Conservation (phyloP, 257 asterid genomes). For the Misopates orontium region DNA sequence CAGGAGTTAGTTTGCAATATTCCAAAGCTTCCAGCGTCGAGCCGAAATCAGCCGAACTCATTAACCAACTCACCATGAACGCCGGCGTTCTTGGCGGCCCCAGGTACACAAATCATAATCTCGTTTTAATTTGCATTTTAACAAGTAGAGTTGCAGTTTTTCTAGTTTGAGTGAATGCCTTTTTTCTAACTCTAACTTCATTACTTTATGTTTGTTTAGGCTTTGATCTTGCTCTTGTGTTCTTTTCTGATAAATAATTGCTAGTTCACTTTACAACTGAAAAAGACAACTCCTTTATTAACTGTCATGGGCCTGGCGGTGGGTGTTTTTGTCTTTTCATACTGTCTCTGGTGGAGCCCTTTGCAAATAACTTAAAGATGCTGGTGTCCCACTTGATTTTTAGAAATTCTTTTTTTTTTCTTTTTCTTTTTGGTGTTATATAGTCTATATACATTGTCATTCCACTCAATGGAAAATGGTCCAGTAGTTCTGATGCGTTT, state of each 20-base stretch:
- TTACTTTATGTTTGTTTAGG: too few relatives aligned
- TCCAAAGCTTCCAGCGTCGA: constrained; percentile 52
- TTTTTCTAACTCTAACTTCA: not conserved
- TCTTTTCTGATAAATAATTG: not conserved
- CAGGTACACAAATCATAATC: constrained; percentile 37
- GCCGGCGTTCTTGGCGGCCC: constrained; percentile 75
- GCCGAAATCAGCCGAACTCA: constrained; percentile 47
- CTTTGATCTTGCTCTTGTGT: not conserved
- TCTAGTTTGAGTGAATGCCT: not conserved
- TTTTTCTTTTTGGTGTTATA: not conserved
- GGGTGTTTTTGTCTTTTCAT: constrained; percentile 28
- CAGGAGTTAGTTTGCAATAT: constrained; percentile 54
- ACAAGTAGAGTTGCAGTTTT: not conserved
- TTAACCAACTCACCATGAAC: constrained; percentile 64
- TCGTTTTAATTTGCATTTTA: not conserved
- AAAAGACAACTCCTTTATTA: not conserved
- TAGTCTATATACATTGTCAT: too few relatives aligned
- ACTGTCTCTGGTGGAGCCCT: not conserved
- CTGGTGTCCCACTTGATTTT: constrained; percentile 20
- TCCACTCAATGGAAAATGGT: not conserved
- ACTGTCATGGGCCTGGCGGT: not conserved
- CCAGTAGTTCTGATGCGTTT: not conserved
- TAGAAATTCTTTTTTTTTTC: not conserved
- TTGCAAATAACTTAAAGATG: constrained; percentile 12
- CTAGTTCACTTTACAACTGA: constrained; percentile 13